Evolutionary conservation across 108 stramenopile genomes (phyloP), one percentile per base, ranked within the genome.

Genomic region (Skeletonema marinoi): DNA sequence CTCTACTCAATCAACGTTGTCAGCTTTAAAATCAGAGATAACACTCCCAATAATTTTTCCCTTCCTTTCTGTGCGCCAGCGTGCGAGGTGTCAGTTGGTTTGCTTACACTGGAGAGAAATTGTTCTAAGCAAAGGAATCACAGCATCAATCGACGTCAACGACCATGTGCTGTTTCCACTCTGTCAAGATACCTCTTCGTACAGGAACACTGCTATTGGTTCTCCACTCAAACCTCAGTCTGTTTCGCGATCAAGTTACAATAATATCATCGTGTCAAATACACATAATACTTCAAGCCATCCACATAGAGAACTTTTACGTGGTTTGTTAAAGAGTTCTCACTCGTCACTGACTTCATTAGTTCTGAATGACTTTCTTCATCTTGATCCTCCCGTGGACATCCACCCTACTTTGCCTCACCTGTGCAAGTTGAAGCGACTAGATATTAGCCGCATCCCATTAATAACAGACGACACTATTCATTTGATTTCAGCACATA

Each of bases 381-480:
- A 77, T 11, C 70, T 88, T 17, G 32, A 73, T 39, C 77, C 78
- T n/a, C 31, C 65, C 14, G 21, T 78, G 5, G 87, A 90, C 66
- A 36, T 88, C 5, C 84, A 88, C 62, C 78, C 81, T 12, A 70
- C 86, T 1, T 65, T 90, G 48, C 87, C 86, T 3, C 72, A 85
- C 62, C 70, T 90, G 19, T 63, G 76, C 31, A 90, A 85, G 35
- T 70, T 90, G n/a, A 48, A 71, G 32, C 58, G 65, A 21, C 61
- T 91, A 12, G 88, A 91, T 60, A 72, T 91, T 5, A 86, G 85
- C 25, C 77, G 86, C 6, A 86, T 88, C 65, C 48, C 50, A 29
- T 51, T 73, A n/a, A 68, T 91, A n/a, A 78, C 87, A 42, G 82
- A 91, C 65, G 77, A 73, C 4, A 91, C 90, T 6, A 68, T 91